These are phyloP conservation scores for Ogataea philodendri DNA, from an alignment of 805 yeast species.

Conservation along the genomic window DNA sequence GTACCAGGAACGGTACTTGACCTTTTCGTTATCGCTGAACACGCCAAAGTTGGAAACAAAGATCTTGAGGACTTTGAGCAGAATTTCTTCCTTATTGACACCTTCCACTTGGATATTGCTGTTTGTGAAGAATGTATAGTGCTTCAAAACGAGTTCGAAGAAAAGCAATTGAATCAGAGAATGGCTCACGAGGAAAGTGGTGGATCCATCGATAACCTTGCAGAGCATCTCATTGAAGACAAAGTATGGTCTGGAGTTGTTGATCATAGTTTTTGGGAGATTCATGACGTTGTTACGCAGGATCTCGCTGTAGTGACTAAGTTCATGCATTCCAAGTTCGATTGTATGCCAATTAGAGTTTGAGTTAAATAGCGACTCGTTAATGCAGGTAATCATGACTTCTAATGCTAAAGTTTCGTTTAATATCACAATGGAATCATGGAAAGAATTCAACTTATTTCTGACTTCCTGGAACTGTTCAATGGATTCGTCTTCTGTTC, in stretches of 20 bases:
- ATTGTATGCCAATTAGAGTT: conserved; percentile 68
- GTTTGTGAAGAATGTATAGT: conserved; percentile 58
- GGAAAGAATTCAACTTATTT: conserved; percentile 68
- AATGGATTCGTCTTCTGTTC: conserved; percentile 67
- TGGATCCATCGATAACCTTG: conserved; percentile 38
- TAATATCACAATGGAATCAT: conserved; percentile 68
- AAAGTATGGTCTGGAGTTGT: conserved; percentile 61
- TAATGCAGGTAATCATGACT: conserved; percentile 46
- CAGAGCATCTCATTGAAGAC: conserved; percentile 62
- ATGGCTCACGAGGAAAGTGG: conserved; percentile 53
- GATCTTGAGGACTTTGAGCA: conserved; percentile 65
- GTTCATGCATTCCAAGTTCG: conserved; percentile 84
- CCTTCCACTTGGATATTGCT: conserved; percentile 39
- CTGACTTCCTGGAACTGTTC: conserved; percentile 82
- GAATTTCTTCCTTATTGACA: conserved; percentile 46
- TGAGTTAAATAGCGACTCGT: conserved; percentile 35
- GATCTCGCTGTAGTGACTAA: conserved; percentile 75
- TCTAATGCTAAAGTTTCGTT: conserved; percentile 37
- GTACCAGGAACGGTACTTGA: conserved; percentile 86
- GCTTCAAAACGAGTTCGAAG: conserved; percentile 83
- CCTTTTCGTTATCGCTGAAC: conserved; percentile 69
- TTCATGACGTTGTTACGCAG: conserved; percentile 75
- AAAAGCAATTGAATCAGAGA: conserved; percentile 79
- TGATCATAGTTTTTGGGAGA: conserved; percentile 62
- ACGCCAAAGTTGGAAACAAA: conserved; percentile 82